Percentiles rank a stretch among this genome's conserved stretches.
Conservation (phyloP, 129 eudicot genomes). For the Chrysanthemum seticuspe region DNA sequence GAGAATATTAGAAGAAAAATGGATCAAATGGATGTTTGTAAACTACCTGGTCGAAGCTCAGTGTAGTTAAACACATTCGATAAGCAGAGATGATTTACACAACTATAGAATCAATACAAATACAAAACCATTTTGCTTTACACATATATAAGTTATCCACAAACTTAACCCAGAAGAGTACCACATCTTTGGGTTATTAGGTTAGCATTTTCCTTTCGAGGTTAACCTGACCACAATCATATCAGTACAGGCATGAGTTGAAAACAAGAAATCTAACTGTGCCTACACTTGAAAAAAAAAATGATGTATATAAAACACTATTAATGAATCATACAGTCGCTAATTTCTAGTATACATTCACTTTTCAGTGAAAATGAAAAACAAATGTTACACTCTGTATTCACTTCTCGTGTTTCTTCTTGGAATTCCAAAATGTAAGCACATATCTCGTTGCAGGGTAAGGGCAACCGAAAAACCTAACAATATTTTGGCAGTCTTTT, state of each 20-base stretch:
- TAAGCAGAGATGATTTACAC: not conserved
- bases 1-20: conserved; percentile 52
- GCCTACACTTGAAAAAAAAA: not conserved
- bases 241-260: not conserved
- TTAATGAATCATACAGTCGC: conserved; percentile 7
- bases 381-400: conserved; percentile 11
- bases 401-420: conserved; percentile 77
- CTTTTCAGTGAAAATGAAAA: conserved; percentile 11
- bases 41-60: conserved; percentile 48
- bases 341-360: conserved; percentile 23
- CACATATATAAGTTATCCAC: too few relatives aligned
- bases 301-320: conserved; percentile 13
- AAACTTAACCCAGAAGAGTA: not conserved
- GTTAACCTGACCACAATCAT: not conserved
- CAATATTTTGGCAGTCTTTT: conserved; percentile 71
- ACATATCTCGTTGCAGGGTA: conserved; percentile 45
- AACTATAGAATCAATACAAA: not conserved
- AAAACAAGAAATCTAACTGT: not conserved
- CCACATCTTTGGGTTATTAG: not conserved
- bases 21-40: conserved; percentile 50
- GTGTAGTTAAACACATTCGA: conserved; percentile 6
- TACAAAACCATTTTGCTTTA: too few relatives aligned
- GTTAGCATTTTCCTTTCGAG: not conserved
- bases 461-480: conserved; percentile 70
- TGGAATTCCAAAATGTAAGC: conserved; percentile 54